A percentile compares a stretch with the other conserved stretches of the same genome.
These are phyloP conservation scores for Coelastrella sp. DNA, from an alignment of 139 green algal genomes.

Conservation along the genomic window DNA sequence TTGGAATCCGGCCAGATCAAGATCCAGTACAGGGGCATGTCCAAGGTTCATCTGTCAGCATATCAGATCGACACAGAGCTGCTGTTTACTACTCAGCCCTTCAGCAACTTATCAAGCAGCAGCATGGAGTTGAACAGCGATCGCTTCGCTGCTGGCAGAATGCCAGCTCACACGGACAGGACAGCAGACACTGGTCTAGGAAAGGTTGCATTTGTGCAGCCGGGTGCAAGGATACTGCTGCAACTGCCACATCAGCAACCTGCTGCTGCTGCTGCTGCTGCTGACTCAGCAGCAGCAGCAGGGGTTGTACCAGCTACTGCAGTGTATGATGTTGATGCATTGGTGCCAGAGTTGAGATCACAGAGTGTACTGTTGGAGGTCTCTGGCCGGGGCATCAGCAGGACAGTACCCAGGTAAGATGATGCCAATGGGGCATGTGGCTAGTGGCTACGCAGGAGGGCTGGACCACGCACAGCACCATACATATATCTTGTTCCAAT, in stretches of 20 bases:
- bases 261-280: background rate
- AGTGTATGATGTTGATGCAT: conserved; percentile 8
- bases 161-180: background rate
- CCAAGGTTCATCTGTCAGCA: background rate
- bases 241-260: background rate
- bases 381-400: background rate
- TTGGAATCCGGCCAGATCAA: background rate
- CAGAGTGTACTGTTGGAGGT: conserved; percentile 43
- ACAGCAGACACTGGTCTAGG: background rate
- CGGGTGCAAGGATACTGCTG: background rate
- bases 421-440: background rate
- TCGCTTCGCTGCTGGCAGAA: background rate
- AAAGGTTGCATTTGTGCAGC: conserved; percentile 6
- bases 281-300: background rate
- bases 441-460: too few species aligned
- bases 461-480: too few species aligned
- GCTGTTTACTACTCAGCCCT: conserved; percentile 44
- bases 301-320: background rate
- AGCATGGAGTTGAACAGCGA: background rate
- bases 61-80: conserved; percentile 50
- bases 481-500: too few species aligned
- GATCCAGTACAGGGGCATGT: background rate
- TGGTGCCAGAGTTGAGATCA: background rate
- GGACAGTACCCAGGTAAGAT: conserved; percentile 15
- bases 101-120: conserved; percentile 14